These are phyloP conservation scores for Talaromyces amestolkiae DNA, from an alignment of 2,329 filamentous ascomycete species.

Conservation along the genomic window DNA sequence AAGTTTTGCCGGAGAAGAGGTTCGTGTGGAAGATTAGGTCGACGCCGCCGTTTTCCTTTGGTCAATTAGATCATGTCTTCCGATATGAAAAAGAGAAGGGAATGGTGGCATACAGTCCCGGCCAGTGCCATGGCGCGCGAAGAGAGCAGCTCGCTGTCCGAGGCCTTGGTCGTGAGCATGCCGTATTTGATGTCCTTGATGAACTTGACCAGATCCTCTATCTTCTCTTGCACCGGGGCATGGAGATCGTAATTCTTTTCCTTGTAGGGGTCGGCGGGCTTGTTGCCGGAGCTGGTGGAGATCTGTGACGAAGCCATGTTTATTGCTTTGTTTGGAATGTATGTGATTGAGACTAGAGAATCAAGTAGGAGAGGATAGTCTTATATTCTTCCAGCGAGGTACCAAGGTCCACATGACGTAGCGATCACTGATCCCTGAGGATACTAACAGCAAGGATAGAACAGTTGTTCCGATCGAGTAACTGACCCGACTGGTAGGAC, in stretches of 20 bases:
- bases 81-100: neutral
- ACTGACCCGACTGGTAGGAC: too few relatives aligned
- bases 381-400: neutral
- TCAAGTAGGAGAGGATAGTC: neutral
- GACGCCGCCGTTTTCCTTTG: conserved; percentile 73
- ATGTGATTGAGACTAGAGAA: neutral
- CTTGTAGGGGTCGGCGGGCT: conserved; percentile 75
- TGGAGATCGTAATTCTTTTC: conserved; percentile 69
- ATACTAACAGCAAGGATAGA: neutral
- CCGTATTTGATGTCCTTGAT: conserved; percentile 74
- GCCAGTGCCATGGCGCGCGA: conserved; percentile 86
- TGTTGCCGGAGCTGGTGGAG: conserved; percentile 61
- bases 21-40: conserved; percentile 91
- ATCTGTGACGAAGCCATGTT: conserved; percentile 31
- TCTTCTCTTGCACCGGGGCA: conserved; percentile 67
- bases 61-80: neutral
- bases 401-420: neutral
- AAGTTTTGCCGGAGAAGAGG: conserved; percentile 82
- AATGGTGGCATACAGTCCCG: conserved; percentile 58
- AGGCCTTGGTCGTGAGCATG: conserved; percentile 79
- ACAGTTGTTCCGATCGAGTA: neutral
- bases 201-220: conserved; percentile 71
- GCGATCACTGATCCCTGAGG: neutral
- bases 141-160: conserved; percentile 63
- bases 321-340: neutral